A percentile compares a stretch with the other conserved stretches of the same genome.
These are phyloP conservation scores for Pseudopithomyces chartarum DNA, from an alignment of 2,329 filamentous ascomycete genomes.

Conservation along the genomic window DNA sequence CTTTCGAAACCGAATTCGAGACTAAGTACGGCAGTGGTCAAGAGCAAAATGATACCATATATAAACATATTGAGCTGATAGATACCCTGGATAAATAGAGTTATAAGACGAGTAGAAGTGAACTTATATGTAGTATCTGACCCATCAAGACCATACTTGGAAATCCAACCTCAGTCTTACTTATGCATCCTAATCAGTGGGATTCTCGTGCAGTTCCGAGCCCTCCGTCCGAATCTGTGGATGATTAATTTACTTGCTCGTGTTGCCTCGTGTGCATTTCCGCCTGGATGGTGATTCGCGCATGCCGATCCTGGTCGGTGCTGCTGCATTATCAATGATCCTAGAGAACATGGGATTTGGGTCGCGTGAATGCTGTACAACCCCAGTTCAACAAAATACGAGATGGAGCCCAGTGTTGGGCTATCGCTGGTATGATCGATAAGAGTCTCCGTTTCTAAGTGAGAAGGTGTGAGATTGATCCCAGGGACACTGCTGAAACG, in stretches of 20 bases:
- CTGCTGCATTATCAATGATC: background rate
- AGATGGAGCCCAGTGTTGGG: background rate
- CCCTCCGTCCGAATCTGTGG: background rate
- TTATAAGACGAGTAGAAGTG: too few species aligned
- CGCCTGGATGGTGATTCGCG: background rate
- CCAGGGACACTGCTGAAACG: background rate
- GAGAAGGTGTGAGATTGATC: background rate
- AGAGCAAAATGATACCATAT: background rate
- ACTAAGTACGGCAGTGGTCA: background rate
- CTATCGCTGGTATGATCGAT: background rate
- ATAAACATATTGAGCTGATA: background rate
- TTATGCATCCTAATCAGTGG: too few species aligned
- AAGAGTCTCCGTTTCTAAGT: background rate
- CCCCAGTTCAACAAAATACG: background rate
- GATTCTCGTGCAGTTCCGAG: background rate
- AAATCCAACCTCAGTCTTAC: too few species aligned
- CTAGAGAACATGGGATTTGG: background rate
- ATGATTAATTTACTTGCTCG: conserved; percentile 1
- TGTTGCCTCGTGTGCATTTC: conserved; percentile 1
- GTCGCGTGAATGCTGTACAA: background rate
- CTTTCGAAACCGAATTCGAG: conserved; percentile 32
- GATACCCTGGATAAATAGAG: background rate
- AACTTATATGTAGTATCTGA: background rate
- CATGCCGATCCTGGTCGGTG: background rate
- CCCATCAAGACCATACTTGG: too few species aligned